Evolutionary conservation across 2,329 filamentous ascomycete species (phyloP).

Genomic region (Gaeumannomyces sp.): DNA sequence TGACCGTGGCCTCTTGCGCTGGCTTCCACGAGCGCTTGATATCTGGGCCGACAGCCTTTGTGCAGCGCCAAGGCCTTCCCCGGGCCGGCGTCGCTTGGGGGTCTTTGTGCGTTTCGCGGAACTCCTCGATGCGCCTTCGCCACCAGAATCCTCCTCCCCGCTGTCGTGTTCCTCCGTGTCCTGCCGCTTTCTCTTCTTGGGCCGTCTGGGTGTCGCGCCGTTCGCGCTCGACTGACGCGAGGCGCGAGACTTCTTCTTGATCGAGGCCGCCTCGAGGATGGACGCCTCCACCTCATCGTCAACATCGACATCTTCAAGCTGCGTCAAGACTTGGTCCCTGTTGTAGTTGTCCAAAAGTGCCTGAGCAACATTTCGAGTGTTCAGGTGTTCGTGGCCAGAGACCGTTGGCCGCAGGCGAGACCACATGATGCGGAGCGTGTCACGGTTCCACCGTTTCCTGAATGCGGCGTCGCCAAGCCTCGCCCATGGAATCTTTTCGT

Average conservation of each 20-base stretch:
- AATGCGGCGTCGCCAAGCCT: conserved; percentile 23
- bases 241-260: conserved; percentile 1
- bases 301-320: conserved; percentile 13
- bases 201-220: conserved; percentile 20
- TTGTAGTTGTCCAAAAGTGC: conserved; percentile 14
- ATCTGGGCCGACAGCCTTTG: not conserved
- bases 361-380: conserved; percentile 13
- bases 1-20: not conserved
- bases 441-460: conserved; percentile 13
- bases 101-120: conserved; percentile 5
- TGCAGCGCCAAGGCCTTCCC: not conserved
- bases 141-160: conserved; percentile 8
- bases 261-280: not conserved
- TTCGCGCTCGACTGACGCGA: conserved; percentile 3
- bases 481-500: conserved; percentile 45
- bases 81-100: conserved; percentile 11
- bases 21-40: not conserved
- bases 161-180: conserved; percentile 19
- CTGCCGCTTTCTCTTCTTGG: conserved; percentile 20
- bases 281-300: conserved; percentile 9
- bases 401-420: conserved; percentile 17
- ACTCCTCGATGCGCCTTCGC: not conserved
- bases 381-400: conserved; percentile 12
- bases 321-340: conserved; percentile 5
- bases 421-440: conserved; percentile 18